phyloP scores from a whole-genome alignment of 371 early-diverging fungal species.

The Rhizomucor miehei region DNA sequence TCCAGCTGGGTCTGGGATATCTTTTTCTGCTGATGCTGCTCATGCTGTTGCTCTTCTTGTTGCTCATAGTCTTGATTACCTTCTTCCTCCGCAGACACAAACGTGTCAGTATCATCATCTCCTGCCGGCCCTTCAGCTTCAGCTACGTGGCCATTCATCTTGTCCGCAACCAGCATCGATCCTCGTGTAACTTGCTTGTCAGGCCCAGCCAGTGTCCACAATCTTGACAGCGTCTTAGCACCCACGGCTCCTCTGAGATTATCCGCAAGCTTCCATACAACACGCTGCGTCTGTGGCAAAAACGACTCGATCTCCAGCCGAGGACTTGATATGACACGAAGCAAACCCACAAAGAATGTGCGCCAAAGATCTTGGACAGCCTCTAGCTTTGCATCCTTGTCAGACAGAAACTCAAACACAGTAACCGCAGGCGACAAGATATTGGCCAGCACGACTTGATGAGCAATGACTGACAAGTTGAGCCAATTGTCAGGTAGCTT shows the following conservation, averaged over 20 bases:
- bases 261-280: constrained; percentile 58
- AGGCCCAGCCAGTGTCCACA: constrained; percentile 53
- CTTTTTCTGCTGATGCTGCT: constrained; percentile 4
- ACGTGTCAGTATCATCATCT: constrained; percentile 10
- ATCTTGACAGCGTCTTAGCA: constrained; percentile 44
- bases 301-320: constrained; percentile 56
- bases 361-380: constrained; percentile 45
- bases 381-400: constrained; percentile 8
- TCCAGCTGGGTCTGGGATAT: constrained; percentile 40
- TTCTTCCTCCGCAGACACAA: constrained; percentile 9
- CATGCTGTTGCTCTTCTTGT: constrained; percentile 6
- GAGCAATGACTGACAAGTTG: constrained; percentile 53
- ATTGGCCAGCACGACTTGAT: constrained; percentile 48
- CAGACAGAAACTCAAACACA: constrained; percentile 50
- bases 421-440: constrained; percentile 51
- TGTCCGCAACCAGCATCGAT: constrained; percentile 2
- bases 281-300: constrained; percentile 56
- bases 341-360: constrained; percentile 51
- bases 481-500: constrained; percentile 58
- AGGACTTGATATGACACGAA: constrained; percentile 58
- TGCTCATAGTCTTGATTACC: constrained; percentile 20
- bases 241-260: constrained; percentile 63
- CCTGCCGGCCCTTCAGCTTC: background rate
- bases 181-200: constrained; percentile 1
- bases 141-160: background rate